Base-by-base conservation (phyloP, 805 yeast genomes). In the Phaffomyces opuntiae region DNA sequence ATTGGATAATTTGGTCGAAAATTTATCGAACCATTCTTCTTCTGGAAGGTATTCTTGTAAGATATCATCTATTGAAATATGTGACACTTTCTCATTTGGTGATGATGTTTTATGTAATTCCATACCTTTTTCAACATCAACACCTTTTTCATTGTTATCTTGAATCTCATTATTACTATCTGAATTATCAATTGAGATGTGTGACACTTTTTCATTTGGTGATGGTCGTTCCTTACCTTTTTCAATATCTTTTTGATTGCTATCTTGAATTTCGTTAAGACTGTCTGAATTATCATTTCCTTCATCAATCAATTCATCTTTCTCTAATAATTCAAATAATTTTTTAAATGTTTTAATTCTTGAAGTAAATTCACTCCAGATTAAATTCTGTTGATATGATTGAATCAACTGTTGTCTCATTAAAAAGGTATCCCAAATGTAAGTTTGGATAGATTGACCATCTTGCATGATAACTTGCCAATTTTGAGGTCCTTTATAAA, bases 391-490 rank as follows among this genome's bases (percentile, higher is more conserved):
- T 19, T 45, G 44, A 19, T 40, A 45, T 3, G 48, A 45, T 37
- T 45, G 48, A 34, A 45, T 36, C 41, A 45, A 40, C 19, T 45
- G 48, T 33, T 45, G 48, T 45, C 48, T 45, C 48, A 45, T 45
- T 29, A 45, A 35, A 16, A 45, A 45, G 4, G 48, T 45, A 38
- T 45, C 48, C 48, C 48, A 45, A 16, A 45, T 45, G 33, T 45
- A 45, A n/a, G 48, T 45, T 21, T 45, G 48, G 16, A 45, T 45
- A 5, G 48, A 45, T 34, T 45, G 48, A 14, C 44, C 48, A 45
- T 45, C 48, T 32, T 40, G 24, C 44, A 45, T 40, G 25, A 45
- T 31, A 11, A 45, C 48, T 36, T 45, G 48, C 48, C 48, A 45
- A 26, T 32, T 40, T 39, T 45, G 48, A 7, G 34, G 26, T 3